Evolutionary conservation across 352 stramenopile genomes (phyloP).

Genomic region (Phytophthora cactorum): DNA sequence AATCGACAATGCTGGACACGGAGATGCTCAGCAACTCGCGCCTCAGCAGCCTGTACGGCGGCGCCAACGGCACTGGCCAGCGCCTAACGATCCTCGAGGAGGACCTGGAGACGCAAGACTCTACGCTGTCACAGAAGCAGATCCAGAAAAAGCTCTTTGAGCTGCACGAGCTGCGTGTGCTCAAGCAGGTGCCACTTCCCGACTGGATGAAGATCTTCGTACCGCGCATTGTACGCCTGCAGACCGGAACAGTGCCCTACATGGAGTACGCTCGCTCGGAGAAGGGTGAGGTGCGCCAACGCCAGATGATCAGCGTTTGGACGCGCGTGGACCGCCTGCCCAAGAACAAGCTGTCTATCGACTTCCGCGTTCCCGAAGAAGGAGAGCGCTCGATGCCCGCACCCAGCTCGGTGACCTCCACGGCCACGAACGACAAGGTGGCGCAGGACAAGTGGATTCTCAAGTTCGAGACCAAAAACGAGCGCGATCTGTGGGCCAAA

Average conservation of each 20-base stretch:
- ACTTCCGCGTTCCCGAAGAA: conserved; percentile 55
- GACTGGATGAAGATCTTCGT: conserved; percentile 86
- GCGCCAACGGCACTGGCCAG: conserved; percentile 22
- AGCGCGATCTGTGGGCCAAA: conserved; percentile 67
- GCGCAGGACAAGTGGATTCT: conserved; percentile 64
- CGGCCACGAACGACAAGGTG: conserved; percentile 39
- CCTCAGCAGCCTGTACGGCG: conserved; percentile 46
- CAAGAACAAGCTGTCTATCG: conserved; percentile 75
- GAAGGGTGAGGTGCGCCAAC: conserved; percentile 61
- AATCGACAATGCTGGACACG: conserved; percentile 45
- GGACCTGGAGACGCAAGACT: conserved; percentile 32
- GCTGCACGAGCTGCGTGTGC: conserved; percentile 50
- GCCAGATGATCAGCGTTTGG: conserved; percentile 64
- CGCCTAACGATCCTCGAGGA: conserved; percentile 43
- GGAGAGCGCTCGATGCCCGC: conserved; percentile 24
- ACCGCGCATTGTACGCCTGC: conserved; percentile 61
- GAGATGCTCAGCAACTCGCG: conserved; percentile 40
- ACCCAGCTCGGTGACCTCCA: conserved; percentile 14
- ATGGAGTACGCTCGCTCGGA: conserved; percentile 72
- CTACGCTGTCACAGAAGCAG: conserved; percentile 44
- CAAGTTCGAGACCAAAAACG: conserved; percentile 76
- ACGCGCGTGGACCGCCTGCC: conserved; percentile 63
- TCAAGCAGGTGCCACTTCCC: conserved; percentile 70
- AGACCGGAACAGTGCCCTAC: conserved; percentile 65
- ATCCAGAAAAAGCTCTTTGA: conserved; percentile 64